phyloP scores from a whole-genome alignment of 345 rosid species.

The Pistacia vera region DNA sequence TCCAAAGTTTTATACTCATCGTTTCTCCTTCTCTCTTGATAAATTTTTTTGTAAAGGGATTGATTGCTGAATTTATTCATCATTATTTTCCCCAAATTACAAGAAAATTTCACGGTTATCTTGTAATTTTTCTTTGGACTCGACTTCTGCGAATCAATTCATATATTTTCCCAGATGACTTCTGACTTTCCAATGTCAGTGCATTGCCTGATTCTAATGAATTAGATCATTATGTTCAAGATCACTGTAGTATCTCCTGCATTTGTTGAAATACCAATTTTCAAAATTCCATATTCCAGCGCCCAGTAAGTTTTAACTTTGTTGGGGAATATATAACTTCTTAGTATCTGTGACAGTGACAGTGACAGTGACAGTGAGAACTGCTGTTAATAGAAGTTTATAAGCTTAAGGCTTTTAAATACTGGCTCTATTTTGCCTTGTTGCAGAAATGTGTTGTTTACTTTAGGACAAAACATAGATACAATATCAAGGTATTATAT shows the following conservation, averaged over 20 bases:
- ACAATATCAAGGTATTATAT: neutral
- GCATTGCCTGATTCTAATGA: neutral
- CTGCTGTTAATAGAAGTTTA: neutral
- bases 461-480: constrained; percentile 9
- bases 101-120: neutral
- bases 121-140: neutral
- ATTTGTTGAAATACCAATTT: neutral
- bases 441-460: neutral
- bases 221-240: neutral
- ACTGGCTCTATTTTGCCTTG: neutral
- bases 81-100: neutral
- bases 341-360: neutral
- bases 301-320: neutral
- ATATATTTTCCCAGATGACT: neutral
- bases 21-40: neutral
- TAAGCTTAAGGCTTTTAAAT: neutral
- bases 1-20: neutral
- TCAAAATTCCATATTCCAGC: neutral
- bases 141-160: neutral
- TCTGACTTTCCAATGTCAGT: neutral
- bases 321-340: neutral
- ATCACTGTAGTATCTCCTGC: neutral
- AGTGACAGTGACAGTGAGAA: neutral
- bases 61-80: neutral
- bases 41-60: neutral